These are phyloP conservation scores for Pyrenula aspistea DNA, from an alignment of 495 filamentous ascomycete genomes.

Conservation along the genomic window DNA sequence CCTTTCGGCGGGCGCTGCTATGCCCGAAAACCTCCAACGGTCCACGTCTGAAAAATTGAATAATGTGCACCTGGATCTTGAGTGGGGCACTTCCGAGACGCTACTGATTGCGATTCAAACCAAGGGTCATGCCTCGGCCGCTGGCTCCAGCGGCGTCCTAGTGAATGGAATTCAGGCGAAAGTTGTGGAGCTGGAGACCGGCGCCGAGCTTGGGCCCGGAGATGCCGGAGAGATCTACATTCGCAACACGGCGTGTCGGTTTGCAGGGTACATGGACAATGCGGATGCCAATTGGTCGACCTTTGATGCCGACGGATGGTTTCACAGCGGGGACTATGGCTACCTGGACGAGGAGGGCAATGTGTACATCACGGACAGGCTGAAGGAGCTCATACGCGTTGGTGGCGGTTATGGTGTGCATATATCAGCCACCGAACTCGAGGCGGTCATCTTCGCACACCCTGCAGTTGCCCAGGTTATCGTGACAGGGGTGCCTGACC, in stretches of 20 bases:
- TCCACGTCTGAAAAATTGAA: conserved; percentile 9
- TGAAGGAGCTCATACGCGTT: conserved; percentile 24
- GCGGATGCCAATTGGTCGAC: conserved; percentile 43
- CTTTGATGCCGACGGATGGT: conserved; percentile 33
- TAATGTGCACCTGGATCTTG: conserved; percentile 8
- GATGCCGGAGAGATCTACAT: conserved; percentile 13
- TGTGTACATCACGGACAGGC: conserved; percentile 21
- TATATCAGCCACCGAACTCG: conserved; percentile 19
- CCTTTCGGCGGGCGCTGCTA: conserved; percentile 12
- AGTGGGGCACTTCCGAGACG: conserved; percentile 15
- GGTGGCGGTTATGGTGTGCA: conserved; percentile 19
- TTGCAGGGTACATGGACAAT: conserved; percentile 47
- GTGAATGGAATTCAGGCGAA: conserved; percentile 13
- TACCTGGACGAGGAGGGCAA: conserved; percentile 26
- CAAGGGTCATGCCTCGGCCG: conserved; percentile 6
- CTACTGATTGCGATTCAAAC: conserved; percentile 13
- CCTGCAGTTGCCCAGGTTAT: conserved; percentile 14
- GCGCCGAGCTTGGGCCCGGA: conserved; percentile 5
- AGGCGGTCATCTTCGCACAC: conserved; percentile 15
- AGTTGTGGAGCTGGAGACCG: conserved; percentile 10
- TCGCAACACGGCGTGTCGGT: conserved; percentile 8
- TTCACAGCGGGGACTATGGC: conserved; percentile 44
- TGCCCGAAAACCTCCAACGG: conserved; percentile 10
- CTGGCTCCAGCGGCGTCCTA: conserved; percentile 11
- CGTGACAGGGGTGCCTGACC: conserved; percentile 14